Base-by-base conservation (phyloP, 2,329 filamentous ascomycete genomes). In the Neofusicoccum kwambonambiense region DNA sequence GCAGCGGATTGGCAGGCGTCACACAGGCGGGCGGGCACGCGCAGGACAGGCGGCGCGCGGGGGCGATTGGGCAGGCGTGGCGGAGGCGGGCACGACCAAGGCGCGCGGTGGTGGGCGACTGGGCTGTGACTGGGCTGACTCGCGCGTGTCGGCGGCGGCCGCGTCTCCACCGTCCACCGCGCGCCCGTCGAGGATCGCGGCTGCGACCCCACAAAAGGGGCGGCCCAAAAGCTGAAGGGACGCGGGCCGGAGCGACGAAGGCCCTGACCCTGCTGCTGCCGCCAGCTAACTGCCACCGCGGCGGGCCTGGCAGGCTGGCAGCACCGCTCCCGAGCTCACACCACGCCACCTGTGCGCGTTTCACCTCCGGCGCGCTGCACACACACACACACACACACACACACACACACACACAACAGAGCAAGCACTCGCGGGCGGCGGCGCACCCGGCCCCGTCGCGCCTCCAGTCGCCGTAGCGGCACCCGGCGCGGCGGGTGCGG, bases 131-230 rank as follows among this genome's bases (percentile, higher is more conserved):
- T 31, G 47, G 22, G 47, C 41, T 58, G 54, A 58, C 54, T 58
- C 22, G 54, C 52, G 19, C 17, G 37, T 37, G 37, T 27, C 52
- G 37, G 52, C 35, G 50, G 31, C 50, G 31, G 50, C 50, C 50
- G 50, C 34, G 52, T 41, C 52, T 37, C 52, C 52, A 56, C 52
- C 37, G 52, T 37, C 52, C 52, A 56, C 37, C 37, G 52, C 52
- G 50, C 50, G 41, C 54, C n/a, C 49, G 45, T 45, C 54, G 54
- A 58, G 54, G 54, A 58, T 58, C 54, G 54, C 54, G 54, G 39
- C 39, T 15, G 31, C 42, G 34, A 37, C 42, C 31, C 42, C 56
- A 47, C 41, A 47, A 60, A 60, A 60, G 42, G 56, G 56, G 56
- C 41, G 27, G 56, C 41, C 56, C 56, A 35, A 37, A 17, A 60